These are phyloP conservation scores for Zoysia japonica DNA, from an alignment of 176 grass and related monocot genomes.

Conservation along the genomic window DNA sequence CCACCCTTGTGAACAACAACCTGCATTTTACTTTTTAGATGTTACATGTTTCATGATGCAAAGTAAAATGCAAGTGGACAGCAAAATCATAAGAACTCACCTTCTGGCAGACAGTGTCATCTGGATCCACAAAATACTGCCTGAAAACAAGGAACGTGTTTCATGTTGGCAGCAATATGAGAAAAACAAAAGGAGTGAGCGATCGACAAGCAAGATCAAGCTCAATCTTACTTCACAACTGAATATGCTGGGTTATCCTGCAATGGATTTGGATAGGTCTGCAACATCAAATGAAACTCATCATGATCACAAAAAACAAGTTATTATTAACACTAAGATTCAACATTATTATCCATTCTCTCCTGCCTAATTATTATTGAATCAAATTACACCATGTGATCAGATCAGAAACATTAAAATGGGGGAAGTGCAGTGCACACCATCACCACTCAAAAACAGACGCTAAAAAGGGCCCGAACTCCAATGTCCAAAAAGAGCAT, in stretches of 20 bases:
- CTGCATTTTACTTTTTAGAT: constrained; percentile 40
- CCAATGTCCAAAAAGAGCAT: constrained; percentile 13
- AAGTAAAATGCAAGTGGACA: neutral
- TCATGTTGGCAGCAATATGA: neutral
- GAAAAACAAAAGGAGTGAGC: neutral
- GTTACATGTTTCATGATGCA: neutral
- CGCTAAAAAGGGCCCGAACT: neutral
- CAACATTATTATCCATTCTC: neutral
- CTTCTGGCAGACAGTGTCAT: constrained; percentile 93
- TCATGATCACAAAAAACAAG: constrained; percentile 15
- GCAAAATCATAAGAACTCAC: constrained; percentile 38
- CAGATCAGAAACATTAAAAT: neutral
- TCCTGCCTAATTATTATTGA: neutral
- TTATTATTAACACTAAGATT: neutral
- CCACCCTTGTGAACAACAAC: constrained; percentile 81
- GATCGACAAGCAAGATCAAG: neutral
- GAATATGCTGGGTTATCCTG: constrained; percentile 96
- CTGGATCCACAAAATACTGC: constrained; percentile 86
- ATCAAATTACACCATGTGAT: neutral
- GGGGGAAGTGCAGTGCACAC: neutral
- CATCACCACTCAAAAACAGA: neutral
- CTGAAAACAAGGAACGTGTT: constrained; percentile 24
- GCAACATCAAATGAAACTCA: constrained; percentile 31
- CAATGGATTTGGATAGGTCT: constrained; percentile 88
- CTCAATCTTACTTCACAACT: constrained; percentile 75